Evolutionary conservation across 2,329 filamentous ascomycete species (phyloP), one percentile per base, ranked within the genome.

Genomic region (Amauroascus niger): DNA sequence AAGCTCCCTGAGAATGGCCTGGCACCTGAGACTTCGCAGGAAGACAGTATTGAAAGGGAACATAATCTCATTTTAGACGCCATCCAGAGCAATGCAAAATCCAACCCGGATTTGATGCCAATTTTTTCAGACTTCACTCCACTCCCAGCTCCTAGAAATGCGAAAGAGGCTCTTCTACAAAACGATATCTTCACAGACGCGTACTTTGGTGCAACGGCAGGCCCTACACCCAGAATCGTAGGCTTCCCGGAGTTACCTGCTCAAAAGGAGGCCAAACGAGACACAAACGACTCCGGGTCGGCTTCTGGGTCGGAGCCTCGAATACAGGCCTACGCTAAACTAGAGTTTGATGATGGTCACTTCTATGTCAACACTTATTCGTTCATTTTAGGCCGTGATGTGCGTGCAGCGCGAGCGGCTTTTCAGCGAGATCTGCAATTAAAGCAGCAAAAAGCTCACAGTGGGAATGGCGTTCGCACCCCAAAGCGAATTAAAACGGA

Each of bases 331-430:
- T 84, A 80, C 66, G 81, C 81, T 39, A 81, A 82, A 63, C 72
- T 84, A 45, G 77, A 79, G 61, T 83, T 84, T 64, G 74, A 79
- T 49, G 81, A 84, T 67, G 80, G 81, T 51, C 79, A 81, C 62
- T 84, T 81, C 64, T 83, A 82, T 63, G 79, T 83, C 69, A 81
- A 79, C 58, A 83, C 79, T 5, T 79, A 79, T 60, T 76, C 78
- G 28, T 78, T 83, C 54, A 76, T 80, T 49, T 70, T 84, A n/a
- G 80, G 80, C 40, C 77, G 81, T 64, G 80, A 84, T 66, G 72
- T 79, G 46, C 72, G 74, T 56, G 76, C 76, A 6, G 73, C 72
- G 24, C 69, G 72, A 45, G 70, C 71, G 13, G 75, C 74, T 28
- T 68, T 71, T 55, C 70, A 72, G 53, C 66, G 70, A 59, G 71